phyloP scores from a whole-genome alignment of 768 basidiomycete species.

The Pisolithus marmoratus region DNA sequence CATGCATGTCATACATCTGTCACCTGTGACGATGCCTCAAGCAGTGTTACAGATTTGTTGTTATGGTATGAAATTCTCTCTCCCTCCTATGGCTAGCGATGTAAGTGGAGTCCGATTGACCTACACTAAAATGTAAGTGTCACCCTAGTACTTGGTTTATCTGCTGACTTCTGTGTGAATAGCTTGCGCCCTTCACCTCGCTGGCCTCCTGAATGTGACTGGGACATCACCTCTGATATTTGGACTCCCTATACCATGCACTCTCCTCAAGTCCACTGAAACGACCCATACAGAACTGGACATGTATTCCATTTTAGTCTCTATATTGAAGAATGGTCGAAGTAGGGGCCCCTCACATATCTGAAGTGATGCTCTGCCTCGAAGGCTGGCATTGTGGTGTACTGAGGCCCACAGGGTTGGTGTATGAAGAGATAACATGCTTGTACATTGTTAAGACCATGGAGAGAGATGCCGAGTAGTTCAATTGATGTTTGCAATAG shows the following conservation, averaged over 20 bases:
- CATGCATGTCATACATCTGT: no score
- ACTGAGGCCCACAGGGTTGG: constrained; percentile 6
- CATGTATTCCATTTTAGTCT: constrained; percentile 7
- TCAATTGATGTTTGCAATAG: no score
- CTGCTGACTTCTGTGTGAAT: not conserved
- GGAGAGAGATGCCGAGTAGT: not conserved
- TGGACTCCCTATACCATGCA: constrained; percentile 8
- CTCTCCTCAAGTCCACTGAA: constrained; percentile 5
- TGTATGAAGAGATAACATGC: constrained; percentile 4
- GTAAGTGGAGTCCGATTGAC: no score
- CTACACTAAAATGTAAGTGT: no score
- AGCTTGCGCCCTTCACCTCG: constrained; percentile 12
- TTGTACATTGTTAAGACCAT: not conserved
- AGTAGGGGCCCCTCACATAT: constrained; percentile 18
- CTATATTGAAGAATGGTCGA: constrained; percentile 11
- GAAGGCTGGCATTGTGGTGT: constrained; percentile 11
- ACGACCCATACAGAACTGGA: constrained; percentile 13
- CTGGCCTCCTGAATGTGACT: constrained; percentile 10
- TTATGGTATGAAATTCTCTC: no score
- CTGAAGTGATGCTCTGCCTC: constrained; percentile 27
- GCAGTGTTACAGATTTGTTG: no score
- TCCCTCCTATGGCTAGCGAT: no score
- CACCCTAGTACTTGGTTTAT: no score
- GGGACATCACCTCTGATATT: constrained; percentile 5
- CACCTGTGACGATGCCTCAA: no score